Percentiles rank a stretch among this genome's conserved stretches.
Evolutionary conservation across 441 rosid species (phyloP).

Genomic region (Euphorbia corollata): DNA sequence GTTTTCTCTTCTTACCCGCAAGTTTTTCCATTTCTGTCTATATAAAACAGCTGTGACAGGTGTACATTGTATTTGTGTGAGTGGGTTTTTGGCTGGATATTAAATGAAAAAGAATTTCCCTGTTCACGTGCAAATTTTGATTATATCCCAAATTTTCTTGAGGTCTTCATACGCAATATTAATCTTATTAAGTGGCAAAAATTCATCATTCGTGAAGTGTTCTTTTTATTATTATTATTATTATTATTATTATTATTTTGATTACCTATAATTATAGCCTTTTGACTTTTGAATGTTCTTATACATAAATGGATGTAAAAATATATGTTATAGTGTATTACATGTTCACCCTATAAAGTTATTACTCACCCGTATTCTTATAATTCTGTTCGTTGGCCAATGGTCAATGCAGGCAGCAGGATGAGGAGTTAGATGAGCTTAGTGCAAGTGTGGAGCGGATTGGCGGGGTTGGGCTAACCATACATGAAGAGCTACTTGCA

Average conservation of each 20-base stretch:
- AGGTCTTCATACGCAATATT: background rate
- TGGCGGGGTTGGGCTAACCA: constrained; percentile 94
- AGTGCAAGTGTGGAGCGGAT: constrained; percentile 88
- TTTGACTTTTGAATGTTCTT: constrained; percentile 1
- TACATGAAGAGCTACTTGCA: constrained; percentile 85
- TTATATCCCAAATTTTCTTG: too few species aligned
- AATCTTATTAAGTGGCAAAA: background rate
- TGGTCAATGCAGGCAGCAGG: constrained; percentile 66
- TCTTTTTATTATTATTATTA: too few species aligned
- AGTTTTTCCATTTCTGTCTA: background rate
- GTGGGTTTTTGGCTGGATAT: background rate
- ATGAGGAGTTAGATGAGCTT: constrained; percentile 93
- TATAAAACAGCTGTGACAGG: background rate
- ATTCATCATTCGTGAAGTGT: constrained; percentile 1
- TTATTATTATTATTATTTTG: too few species aligned
- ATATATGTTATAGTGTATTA: background rate
- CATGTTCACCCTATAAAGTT: too few species aligned
- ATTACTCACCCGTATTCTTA: background rate
- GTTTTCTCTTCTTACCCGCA: background rate
- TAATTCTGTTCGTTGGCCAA: constrained; percentile 14
- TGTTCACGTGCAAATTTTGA: background rate
- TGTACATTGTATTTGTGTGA: background rate
- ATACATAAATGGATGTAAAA: background rate
- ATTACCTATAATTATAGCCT: background rate
- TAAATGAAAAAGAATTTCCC: background rate